Evolutionary conservation across 495 filamentous ascomycete species (phyloP).

Genomic region (Tuber magnatum): DNA sequence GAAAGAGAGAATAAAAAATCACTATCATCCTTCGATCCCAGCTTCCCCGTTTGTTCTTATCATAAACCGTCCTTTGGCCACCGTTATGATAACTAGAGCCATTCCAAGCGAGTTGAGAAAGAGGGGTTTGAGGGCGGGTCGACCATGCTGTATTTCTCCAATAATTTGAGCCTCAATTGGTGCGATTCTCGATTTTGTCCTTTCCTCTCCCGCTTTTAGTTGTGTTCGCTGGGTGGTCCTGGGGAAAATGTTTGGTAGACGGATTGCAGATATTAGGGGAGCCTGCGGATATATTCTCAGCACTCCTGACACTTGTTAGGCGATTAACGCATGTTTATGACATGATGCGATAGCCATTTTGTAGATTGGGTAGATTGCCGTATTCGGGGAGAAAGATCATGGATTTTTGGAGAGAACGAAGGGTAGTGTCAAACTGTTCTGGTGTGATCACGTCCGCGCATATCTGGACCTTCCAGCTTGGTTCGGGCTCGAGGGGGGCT

Average conservation of each 20-base stretch:
- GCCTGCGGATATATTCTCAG: background rate
- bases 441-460: background rate
- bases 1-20: too few relatives aligned
- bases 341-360: background rate
- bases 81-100: too few relatives aligned
- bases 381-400: background rate
- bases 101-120: background rate
- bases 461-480: background rate
- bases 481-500: background rate
- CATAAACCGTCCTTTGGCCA: too few relatives aligned
- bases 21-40: too few relatives aligned
- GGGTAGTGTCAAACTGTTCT: background rate
- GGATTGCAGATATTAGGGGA: background rate
- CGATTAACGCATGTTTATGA: background rate
- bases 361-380: background rate
- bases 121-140: background rate
- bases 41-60: too few relatives aligned
- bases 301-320: background rate
- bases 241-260: background rate
- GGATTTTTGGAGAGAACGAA: background rate
- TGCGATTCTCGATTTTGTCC: background rate
- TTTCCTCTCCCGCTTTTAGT: background rate
- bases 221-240: background rate
- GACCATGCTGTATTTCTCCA: background rate
- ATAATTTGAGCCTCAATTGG: background rate